Evolutionary conservation across 495 filamentous ascomycete species (phyloP), one percentile per base, ranked within the genome.

Genomic region (Aspergillus bridgeri): DNA sequence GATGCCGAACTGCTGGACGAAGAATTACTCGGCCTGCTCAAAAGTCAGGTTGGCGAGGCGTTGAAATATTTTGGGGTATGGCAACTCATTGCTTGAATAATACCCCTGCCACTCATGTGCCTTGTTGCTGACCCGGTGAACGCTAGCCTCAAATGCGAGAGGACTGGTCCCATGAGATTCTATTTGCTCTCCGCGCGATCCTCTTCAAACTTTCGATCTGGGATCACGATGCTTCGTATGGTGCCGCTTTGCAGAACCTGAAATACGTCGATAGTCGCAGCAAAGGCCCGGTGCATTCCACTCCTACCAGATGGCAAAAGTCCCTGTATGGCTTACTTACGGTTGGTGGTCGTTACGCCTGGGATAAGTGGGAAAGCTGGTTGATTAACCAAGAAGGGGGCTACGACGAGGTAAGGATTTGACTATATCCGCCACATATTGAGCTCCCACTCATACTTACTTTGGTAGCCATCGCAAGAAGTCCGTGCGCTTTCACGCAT

Each of bases 1-100:
- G 94, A 99, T 71, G 92, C 94, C 22, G 95, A 98, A 68, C 75
- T 99, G 29, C 75, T 99, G 43, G 94, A 99, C 70, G 92, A 97
- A 67, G 94, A 99, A 73, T 79, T 99, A 47, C 81, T 98, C 11
- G 83, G 86, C 21, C 77, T 98, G 63, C 74, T 99, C 54, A 90
- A 89, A 63, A 86, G 83, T 21, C 94, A 99, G 68, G 89, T 92
- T 15, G 89, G 89, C 53, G 90, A 96, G 54, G 94, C 88, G 7
- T 73, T 98, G 50, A 95, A 92, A 69, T 96, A 93, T 65, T 89
- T 89, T 51, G 89, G 89, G 42, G 85, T 87, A 67, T 68, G 80
- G 59, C 29, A 44, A 57, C 18, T 43, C 11, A 3, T 25, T 2
- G 60, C 11, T 45, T 53, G 18, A 22, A 27, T 51, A 20, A 33